A percentile compares a stretch with the other conserved stretches of the same genome.
These are phyloP conservation scores for Xylaria acuta DNA, from an alignment of 495 filamentous ascomycete genomes.

Conservation along the genomic window DNA sequence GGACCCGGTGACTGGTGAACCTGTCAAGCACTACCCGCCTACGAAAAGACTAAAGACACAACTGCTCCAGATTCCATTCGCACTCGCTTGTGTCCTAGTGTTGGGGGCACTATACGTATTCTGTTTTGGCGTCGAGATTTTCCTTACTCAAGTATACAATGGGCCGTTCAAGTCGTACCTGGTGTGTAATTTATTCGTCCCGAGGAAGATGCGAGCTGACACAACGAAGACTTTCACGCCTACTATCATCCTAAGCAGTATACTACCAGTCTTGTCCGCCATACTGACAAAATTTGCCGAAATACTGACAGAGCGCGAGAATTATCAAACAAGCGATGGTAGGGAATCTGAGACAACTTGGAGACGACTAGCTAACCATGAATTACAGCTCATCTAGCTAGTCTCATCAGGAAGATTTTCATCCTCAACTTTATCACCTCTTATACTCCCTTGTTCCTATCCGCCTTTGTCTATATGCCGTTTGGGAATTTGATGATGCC, in stretches of 20 bases:
- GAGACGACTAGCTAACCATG: conserved; percentile 25
- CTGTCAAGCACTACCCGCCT: conserved; percentile 75
- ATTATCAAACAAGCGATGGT: conserved; percentile 84
- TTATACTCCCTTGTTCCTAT: conserved; percentile 89
- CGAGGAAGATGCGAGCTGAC: conserved; percentile 40
- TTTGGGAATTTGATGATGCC: conserved; percentile 89
- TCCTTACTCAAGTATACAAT: conserved; percentile 91
- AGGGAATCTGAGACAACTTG: not conserved
- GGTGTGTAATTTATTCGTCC: conserved; percentile 55
- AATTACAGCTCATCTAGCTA: conserved; percentile 66
- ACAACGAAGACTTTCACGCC: conserved; percentile 77
- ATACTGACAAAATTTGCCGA: conserved; percentile 80
- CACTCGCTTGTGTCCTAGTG: conserved; percentile 68
- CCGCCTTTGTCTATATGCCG: conserved; percentile 95
- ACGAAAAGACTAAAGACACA: conserved; percentile 79
- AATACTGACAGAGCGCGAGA: conserved; percentile 83
- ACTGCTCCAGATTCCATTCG: conserved; percentile 88
- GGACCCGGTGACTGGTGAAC: conserved; percentile 88
- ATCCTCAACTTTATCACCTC: conserved; percentile 98
- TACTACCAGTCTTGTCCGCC: conserved; percentile 78
- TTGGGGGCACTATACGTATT: conserved; percentile 83
- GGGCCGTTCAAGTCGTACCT: conserved; percentile 86
- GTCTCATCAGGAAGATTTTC: conserved; percentile 89
- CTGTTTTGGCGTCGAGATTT: conserved; percentile 95
- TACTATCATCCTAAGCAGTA: conserved; percentile 80